Evolutionary conservation across 768 basidiomycete genomes (phyloP), one percentile per base, ranked within the genome.

Genomic region (Dacryopinax spathularia): DNA sequence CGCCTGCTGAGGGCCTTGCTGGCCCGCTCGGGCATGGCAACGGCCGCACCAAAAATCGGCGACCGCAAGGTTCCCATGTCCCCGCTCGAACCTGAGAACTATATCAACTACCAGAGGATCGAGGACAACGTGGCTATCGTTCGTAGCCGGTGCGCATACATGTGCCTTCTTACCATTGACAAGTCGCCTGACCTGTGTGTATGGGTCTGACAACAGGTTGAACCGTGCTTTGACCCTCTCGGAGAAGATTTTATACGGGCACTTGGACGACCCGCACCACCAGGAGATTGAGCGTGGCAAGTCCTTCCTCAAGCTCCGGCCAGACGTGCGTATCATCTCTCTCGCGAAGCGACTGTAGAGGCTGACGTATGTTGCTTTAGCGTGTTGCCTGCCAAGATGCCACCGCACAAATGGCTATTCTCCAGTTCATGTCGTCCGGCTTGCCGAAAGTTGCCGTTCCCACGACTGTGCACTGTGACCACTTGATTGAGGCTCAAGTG

Each of bases 391-490:
- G 20, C 18, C 20, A 33, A 64, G 44, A 22, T 22, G 34, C 29
- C 64, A 34, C 68, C 90, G 89, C n/a, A n/a, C n/a, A n/a, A 73
- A 91, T 91, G 89, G 89, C 89, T 12, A 69, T 91, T 86, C 76
- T 99, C 64, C 96, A 99, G 76, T 99, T 98, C 76, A 97, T 96
- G 91, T 95, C 94, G 61, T 94, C 94, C 63, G 91, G 91, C 20
- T 82, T 96, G 61, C 75, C 84, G 27, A 80, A 81, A 66, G 89
- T 87, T 70, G 89, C 89, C 16, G 95, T 97, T 1, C 78, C 78
- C 1, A 74, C 76, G 5, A 75, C 75, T 66, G 96, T 99, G 66
- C 96, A 99, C 74, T 99, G 96, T 70, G 96, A 99, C 72, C 96
- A 99, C 75, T 81, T 99, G 44, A 97, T 99, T 64, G 91, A 93